Percentiles rank a stretch among this genome's conserved stretches.
These are phyloP conservation scores for Daldinia vernicosa DNA, from an alignment of 495 filamentous ascomycete genomes.

Conservation along the genomic window DNA sequence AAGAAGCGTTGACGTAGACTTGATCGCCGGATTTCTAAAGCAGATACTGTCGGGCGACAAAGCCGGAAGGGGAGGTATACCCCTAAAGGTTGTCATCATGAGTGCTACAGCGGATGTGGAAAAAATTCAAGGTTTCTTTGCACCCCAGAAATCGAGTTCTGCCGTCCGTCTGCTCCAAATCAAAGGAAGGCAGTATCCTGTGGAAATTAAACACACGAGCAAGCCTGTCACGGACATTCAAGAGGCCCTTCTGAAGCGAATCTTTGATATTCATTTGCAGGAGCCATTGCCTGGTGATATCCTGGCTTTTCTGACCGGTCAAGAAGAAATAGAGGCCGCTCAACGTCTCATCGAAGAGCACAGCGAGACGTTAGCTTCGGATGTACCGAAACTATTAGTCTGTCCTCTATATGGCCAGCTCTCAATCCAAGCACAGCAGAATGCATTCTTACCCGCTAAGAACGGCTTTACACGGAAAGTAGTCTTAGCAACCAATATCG, in stretches of 20 bases:
- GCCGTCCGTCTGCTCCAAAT: constrained; percentile 71
- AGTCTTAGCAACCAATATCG: constrained; percentile 95
- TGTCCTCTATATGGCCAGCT: constrained; percentile 62
- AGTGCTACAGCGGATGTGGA: constrained; percentile 94
- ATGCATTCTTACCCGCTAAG: constrained; percentile 81
- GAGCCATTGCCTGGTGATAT: constrained; percentile 94
- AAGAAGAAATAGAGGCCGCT: constrained; percentile 87
- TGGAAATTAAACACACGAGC: constrained; percentile 78
- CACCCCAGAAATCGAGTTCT: constrained; percentile 29
- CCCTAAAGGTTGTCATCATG: constrained; percentile 93
- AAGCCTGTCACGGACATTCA: constrained; percentile 85
- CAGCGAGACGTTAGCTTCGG: constrained; percentile 70
- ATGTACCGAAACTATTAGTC: constrained; percentile 73
- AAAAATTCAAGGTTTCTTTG: constrained; percentile 78
- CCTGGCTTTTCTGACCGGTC: constrained; percentile 90
- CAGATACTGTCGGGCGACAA: constrained; percentile 69
- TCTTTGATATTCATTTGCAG: constrained; percentile 88
- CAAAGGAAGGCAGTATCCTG: constrained; percentile 87
- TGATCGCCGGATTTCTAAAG: constrained; percentile 86
- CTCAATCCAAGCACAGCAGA: constrained; percentile 77
- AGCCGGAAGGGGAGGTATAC: constrained; percentile 70
- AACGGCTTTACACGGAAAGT: constrained; percentile 80
- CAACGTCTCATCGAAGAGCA: constrained; percentile 84
- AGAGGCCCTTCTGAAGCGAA: constrained; percentile 78
- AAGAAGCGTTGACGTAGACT: constrained; percentile 93